These are phyloP conservation scores for Pisolithus tinctorius DNA, from an alignment of 768 basidiomycete species.

Conservation along the genomic window DNA sequence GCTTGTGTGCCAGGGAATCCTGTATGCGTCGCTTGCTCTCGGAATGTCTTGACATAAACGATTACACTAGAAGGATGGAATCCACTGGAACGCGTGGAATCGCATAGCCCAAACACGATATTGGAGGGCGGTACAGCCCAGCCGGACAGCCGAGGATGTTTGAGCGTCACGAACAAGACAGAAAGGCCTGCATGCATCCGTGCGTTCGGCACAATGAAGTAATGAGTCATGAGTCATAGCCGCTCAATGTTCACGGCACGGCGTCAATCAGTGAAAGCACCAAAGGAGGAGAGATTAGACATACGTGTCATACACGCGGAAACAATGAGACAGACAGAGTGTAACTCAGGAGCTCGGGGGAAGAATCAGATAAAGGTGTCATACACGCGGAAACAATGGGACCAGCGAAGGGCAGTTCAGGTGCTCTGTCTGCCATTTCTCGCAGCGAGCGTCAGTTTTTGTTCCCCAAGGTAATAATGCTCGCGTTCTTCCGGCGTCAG, in stretches of 20 bases:
- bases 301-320: too few species aligned
- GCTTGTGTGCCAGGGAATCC: slow-evolving; percentile 87
- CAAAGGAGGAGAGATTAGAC: too few species aligned
- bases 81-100: slow-evolving; percentile 66
- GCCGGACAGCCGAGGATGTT: slow-evolving; percentile 72
- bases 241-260: too few species aligned
- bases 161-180: slow-evolving; percentile 78
- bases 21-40: slow-evolving; percentile 84
- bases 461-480: slow-evolving; percentile 24
- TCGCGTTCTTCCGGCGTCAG: slow-evolving; percentile 37
- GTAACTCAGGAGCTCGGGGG: neutral
- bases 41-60: slow-evolving; percentile 84
- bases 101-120: slow-evolving; percentile 83
- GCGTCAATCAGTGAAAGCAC: too few species aligned
- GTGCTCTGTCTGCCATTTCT: slow-evolving; percentile 62
- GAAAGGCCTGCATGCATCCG: slow-evolving; percentile 55
- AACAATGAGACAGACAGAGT: too few species aligned
- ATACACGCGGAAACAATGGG: slow-evolving; percentile 6
- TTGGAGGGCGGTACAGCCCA: slow-evolving; percentile 65
- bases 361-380: slow-evolving; percentile 4
- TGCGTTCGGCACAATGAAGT: neutral
- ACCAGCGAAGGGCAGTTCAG: slow-evolving; percentile 58
- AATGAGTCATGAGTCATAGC: too few species aligned
- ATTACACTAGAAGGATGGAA: slow-evolving; percentile 80
- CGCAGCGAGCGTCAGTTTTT: slow-evolving; percentile 47